These are phyloP conservation scores for Torulaspora indica DNA, from an alignment of 805 yeast genomes.

Conservation along the genomic window DNA sequence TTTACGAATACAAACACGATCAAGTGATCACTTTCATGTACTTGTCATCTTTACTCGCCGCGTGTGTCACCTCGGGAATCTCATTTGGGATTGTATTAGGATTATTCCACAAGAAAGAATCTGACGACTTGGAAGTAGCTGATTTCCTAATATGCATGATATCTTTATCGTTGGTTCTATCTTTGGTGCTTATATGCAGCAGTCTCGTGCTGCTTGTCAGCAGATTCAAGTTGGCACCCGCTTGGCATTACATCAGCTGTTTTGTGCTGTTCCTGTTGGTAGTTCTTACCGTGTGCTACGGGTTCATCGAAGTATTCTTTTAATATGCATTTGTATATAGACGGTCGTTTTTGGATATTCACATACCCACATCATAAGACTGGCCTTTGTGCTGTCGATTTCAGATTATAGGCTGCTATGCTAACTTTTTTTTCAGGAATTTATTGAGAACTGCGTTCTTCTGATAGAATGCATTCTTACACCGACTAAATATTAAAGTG, in stretches of 20 bases:
- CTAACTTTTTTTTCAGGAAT: too few species aligned
- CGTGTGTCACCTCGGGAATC: slow-evolving; percentile 29
- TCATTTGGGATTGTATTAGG: slow-evolving; percentile 28
- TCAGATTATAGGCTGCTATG: too few species aligned
- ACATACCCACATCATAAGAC: too few species aligned
- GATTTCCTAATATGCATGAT: slow-evolving; percentile 19
- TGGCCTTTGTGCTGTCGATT: too few species aligned
- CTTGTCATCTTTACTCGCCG: slow-evolving; percentile 23
- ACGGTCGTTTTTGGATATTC: background rate
- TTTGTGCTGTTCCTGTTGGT: slow-evolving; percentile 27
- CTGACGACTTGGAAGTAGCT: slow-evolving; percentile 21
- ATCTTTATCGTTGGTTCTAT: slow-evolving; percentile 23
- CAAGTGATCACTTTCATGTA: slow-evolving; percentile 32
- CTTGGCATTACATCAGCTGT: slow-evolving; percentile 33
- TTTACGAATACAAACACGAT: slow-evolving; percentile 33
- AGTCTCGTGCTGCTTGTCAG: slow-evolving; percentile 30
- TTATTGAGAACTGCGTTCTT: too few species aligned
- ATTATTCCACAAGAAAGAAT: slow-evolving; percentile 23
- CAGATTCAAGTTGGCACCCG: slow-evolving; percentile 30
- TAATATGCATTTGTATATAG: slow-evolving; percentile 1
- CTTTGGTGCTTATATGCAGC: slow-evolving; percentile 24
- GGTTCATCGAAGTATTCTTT: slow-evolving; percentile 28
- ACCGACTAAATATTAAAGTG: background rate
- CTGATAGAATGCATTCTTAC: background rate
- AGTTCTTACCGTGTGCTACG: slow-evolving; percentile 32